A percentile compares a stretch with the other conserved stretches of the same genome.
Conservation (phyloP, 2,329 filamentous ascomycete species). For the Colletotrichum brevisporum region DNA sequence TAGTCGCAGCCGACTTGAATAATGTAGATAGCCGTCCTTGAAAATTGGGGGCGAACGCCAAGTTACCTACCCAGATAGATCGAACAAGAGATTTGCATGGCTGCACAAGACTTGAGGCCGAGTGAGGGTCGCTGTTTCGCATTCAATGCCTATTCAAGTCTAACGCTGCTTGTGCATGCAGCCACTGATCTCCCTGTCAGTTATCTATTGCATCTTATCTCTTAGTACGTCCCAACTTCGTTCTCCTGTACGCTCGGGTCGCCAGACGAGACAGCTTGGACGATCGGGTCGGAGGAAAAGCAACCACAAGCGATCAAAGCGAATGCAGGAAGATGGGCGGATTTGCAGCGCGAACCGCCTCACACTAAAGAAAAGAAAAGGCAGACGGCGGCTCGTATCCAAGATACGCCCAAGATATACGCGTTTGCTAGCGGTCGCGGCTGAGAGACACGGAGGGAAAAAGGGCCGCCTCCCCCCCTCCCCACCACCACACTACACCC, state of each 20-base stretch:
- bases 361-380: no score
- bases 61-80: conserved; percentile 1
- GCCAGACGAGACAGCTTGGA: conserved; percentile 19
- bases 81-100: neutral
- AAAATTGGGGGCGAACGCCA: neutral
- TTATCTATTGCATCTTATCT: conserved; percentile 21
- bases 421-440: conserved; percentile 12
- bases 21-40: conserved; percentile 7
- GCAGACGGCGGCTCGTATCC: conserved; percentile 1
- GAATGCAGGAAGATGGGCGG: neutral
- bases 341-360: neutral
- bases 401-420: neutral
- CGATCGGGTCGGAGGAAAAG: conserved; percentile 32
- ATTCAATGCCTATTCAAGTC: conserved; percentile 9
- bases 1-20: conserved; percentile 9
- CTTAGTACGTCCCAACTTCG: conserved; percentile 9
- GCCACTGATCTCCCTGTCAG: conserved; percentile 1
- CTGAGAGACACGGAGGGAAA: neutral
- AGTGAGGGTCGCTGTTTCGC: neutral
- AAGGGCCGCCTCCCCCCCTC: neutral
- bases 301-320: conserved; percentile 15
- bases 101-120: neutral
- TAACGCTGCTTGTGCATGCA: conserved; percentile 7
- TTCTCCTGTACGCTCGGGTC: conserved; percentile 32
- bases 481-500: no score